Evolutionary conservation across 768 basidiomycete genomes (phyloP), one percentile per base, ranked within the genome.

Genomic region (Naematelia aurantialba): DNA sequence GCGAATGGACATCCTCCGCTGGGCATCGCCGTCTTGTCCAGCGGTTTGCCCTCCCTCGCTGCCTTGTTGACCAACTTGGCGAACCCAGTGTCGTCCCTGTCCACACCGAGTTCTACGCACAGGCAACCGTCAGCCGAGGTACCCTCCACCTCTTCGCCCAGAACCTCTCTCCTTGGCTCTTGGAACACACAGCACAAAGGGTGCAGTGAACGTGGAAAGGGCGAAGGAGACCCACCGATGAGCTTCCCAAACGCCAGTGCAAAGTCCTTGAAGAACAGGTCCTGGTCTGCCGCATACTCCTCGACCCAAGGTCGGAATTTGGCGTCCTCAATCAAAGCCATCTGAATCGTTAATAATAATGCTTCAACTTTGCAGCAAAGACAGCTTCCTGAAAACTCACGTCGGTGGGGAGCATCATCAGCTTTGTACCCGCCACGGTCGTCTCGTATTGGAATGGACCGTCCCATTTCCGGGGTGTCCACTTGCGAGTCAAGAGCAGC

Each of bases 401-500:
- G 58, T 78, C 77, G 10, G 73, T 73, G 5, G 76, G 76, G 8
- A 78, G 63, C 77, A 78, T 78, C 77, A 78, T 78, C 14, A 78
- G 62, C 27, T 75, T 70, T 26, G 71, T 69, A 2, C 76, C 76
- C 1, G 74, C 72, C 1, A 75, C 71, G 14, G 67, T 74, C 8
- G 76, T 66, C 52, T 76, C 77, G 47, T 69, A 78, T 47, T 78
- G 76, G 61, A 75, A 70, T 1, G 77, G 77, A 1, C 77, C 77
- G 31, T 75, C 73, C 77, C 77, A 78, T 52, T 75, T 62, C 31
- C 74, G 29, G 2, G 72, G 72, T 19, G 59, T 65, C 77, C 77
- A 78, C 30, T 76, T 73, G 29, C 69, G 60, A 1, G 61, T 62
- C 48, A 77, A 65, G 11, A 78, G 62, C 0, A 77, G 66, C 58